Conservation (phyloP, 345 rosid species). For the Pugionium cornutum region DNA sequence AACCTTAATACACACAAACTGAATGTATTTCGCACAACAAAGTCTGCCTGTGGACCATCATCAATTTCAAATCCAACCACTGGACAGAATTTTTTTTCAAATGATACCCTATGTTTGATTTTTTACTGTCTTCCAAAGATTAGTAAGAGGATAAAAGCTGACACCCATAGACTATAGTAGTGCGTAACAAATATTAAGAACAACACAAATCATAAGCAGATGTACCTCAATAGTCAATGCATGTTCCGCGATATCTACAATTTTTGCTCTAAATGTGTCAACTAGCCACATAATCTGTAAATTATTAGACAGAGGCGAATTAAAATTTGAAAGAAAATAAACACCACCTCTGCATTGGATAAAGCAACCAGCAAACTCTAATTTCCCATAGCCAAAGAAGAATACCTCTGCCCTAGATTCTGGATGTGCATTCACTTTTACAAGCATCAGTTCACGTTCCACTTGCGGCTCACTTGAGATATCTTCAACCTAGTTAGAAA, state of each 20-base stretch:
- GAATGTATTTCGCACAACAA: not conserved
- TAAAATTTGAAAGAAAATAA: constrained; percentile 30
- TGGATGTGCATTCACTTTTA: constrained; percentile 73
- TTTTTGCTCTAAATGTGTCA: constrained; percentile 81
- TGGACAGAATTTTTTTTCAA: not conserved
- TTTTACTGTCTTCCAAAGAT: constrained; percentile 13
- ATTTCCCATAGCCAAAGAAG: constrained; percentile 19
- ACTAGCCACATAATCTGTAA: constrained; percentile 88
- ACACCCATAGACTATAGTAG: not conserved
- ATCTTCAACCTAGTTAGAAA: constrained; percentile 71
- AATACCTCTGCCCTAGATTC: constrained; percentile 66
- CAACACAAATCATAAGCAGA: constrained; percentile 20
- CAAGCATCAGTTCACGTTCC: constrained; percentile 92
- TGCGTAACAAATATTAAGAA: not conserved
- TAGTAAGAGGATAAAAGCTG: constrained; percentile 10
- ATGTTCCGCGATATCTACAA: constrained; percentile 80
- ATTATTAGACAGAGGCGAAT: constrained; percentile 24
- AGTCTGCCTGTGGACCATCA: constrained; percentile 6
- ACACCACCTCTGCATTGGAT: not conserved
- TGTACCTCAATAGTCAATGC: constrained; percentile 78
- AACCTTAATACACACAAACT: constrained; percentile 9
- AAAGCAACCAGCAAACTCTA: constrained; percentile 28
- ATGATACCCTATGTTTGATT: not conserved
- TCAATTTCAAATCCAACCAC: constrained; percentile 13
- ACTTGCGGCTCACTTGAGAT: constrained; percentile 88